Evolutionary conservation across 331 rosid species (phyloP).

Genomic region (Spiraea crenata): DNA sequence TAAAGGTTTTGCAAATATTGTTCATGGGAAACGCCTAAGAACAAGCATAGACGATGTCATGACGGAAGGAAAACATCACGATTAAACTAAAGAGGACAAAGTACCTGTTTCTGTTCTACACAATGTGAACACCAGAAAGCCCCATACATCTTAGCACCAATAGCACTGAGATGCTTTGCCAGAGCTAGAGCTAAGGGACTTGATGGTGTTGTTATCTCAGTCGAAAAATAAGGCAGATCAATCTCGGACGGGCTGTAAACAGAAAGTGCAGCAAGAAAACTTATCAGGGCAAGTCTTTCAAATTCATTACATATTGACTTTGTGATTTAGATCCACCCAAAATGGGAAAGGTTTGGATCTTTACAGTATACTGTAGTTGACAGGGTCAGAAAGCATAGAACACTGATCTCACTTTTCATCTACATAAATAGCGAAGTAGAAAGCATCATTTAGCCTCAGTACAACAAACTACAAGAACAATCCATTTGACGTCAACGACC

Average conservation of each 20-base stretch:
- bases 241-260: constrained; percentile 51
- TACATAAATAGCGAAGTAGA: neutral
- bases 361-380: neutral
- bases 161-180: constrained; percentile 70
- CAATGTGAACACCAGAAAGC: constrained; percentile 99
- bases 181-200: constrained; percentile 72
- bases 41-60: neutral
- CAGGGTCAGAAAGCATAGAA: neutral
- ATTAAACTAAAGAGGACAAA: neutral
- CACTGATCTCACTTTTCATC: neutral
- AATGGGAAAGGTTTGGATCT: neutral
- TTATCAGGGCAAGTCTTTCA: neutral
- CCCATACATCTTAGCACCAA: constrained; percentile 96
- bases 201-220: constrained; percentile 67
- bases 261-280: neutral
- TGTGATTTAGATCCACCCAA: neutral
- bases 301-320: neutral
- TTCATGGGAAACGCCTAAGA: neutral
- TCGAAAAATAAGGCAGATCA: constrained; percentile 70
- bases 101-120: constrained; percentile 88
- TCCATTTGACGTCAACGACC: neutral
- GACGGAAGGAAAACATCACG: neutral
- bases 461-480: neutral
- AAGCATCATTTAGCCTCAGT: neutral
- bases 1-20: neutral